These are phyloP conservation scores for Colletotrichum tropicale DNA, from an alignment of 2,329 filamentous ascomycete genomes.

Conservation along the genomic window DNA sequence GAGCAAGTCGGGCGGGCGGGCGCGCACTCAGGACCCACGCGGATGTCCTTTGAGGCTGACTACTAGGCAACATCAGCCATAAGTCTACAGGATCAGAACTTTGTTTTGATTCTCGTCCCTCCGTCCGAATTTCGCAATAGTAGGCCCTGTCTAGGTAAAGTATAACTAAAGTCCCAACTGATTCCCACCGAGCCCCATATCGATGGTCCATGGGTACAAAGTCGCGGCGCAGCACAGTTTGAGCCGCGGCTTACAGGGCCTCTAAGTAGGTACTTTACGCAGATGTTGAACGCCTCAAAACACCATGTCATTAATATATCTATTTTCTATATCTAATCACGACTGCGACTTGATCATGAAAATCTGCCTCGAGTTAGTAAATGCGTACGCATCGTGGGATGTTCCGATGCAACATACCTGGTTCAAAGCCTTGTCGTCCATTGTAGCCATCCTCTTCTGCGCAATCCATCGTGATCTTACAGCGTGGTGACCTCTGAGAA, in stretches of 20 bases:
- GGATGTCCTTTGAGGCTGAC: background rate
- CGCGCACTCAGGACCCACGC: background rate
- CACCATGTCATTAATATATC: background rate
- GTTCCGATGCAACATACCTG: conserved; percentile 62
- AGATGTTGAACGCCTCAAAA: background rate
- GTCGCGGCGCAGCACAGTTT: background rate
- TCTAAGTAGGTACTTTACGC: no score
- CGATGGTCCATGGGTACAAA: background rate
- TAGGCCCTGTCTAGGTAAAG: background rate
- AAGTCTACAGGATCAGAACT: background rate
- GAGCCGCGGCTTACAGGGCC: no score
- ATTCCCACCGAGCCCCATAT: background rate
- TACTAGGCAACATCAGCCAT: background rate
- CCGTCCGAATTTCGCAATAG: background rate
- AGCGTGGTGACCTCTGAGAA: conserved; percentile 66
- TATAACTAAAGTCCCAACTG: background rate
- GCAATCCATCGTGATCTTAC: conserved; percentile 84
- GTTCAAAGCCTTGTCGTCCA: conserved; percentile 82
- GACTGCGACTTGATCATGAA: conserved; percentile 66
- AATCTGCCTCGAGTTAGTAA: conserved; percentile 51
- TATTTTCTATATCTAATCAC: conserved; percentile 1
- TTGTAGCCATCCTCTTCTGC: conserved; percentile 83
- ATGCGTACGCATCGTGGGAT: background rate
- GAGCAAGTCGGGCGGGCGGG: background rate
- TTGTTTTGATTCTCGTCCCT: background rate